phyloP scores from a whole-genome alignment of 2,329 filamentous ascomycete species.

The Nothomitra cinnamomea region DNA sequence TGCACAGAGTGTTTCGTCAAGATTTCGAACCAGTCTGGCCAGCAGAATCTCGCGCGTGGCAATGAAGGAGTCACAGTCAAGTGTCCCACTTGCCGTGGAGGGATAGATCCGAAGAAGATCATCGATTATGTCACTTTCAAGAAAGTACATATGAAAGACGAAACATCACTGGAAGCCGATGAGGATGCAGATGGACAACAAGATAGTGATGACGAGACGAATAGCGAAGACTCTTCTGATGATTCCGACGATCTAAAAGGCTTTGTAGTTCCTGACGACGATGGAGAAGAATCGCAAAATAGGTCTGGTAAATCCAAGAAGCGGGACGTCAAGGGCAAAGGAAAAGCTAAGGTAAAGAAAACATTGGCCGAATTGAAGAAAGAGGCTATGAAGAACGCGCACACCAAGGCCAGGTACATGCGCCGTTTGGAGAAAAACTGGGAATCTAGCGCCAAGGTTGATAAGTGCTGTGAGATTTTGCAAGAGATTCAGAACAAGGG shows the following conservation, averaged over 20 bases:
- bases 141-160: slow-evolving; percentile 48
- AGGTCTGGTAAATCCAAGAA: slow-evolving; percentile 15
- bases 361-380: slow-evolving; percentile 50
- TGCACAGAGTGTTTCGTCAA: slow-evolving; percentile 62
- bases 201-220: slow-evolving; percentile 16
- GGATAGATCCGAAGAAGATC: slow-evolving; percentile 48
- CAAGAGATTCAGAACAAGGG: slow-evolving; percentile 29
- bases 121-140: slow-evolving; percentile 62
- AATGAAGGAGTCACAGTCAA: slow-evolving; percentile 36
- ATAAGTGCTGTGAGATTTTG: slow-evolving; percentile 50
- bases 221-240: slow-evolving; percentile 14
- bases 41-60: slow-evolving; percentile 32
- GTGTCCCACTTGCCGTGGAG: slow-evolving; percentile 61
- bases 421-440: slow-evolving; percentile 49
- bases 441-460: slow-evolving; percentile 59
- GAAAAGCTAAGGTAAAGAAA: slow-evolving; percentile 25
- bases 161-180: slow-evolving; percentile 19
- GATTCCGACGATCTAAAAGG: slow-evolving; percentile 23
- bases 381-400: slow-evolving; percentile 44
- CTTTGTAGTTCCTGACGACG: slow-evolving; percentile 37
- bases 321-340: slow-evolving; percentile 27
- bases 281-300: slow-evolving; percentile 16
- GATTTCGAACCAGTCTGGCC: slow-evolving; percentile 39
- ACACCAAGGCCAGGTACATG: slow-evolving; percentile 52
- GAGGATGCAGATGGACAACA: slow-evolving; percentile 10